These are phyloP conservation scores for Sphaerobolus stellatus DNA, from an alignment of 1,284 basidiomycete genomes.

Conservation along the genomic window DNA sequence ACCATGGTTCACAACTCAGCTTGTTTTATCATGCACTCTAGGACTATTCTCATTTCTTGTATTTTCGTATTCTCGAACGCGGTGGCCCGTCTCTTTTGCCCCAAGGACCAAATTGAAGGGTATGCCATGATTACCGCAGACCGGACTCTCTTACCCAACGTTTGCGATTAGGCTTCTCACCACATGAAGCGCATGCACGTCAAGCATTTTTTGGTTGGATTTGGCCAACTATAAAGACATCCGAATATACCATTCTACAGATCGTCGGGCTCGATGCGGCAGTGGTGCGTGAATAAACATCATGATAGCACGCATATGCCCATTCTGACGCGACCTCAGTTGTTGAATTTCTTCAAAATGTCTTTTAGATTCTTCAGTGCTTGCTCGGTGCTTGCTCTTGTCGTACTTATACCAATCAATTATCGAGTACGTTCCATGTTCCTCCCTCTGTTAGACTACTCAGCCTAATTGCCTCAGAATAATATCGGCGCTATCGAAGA, in stretches of 20 bases:
- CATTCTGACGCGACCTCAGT: slow-evolving; percentile 42
- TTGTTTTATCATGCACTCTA: slow-evolving; percentile 75
- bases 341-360: slow-evolving; percentile 95
- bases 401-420: slow-evolving; percentile 88
- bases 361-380: slow-evolving; percentile 86
- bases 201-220: slow-evolving; percentile 94
- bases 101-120: slow-evolving; percentile 94
- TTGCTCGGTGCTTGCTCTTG: slow-evolving; percentile 78
- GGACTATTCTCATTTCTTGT: slow-evolving; percentile 80
- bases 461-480: slow-evolving; percentile 45
- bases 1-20: slow-evolving; percentile 92
- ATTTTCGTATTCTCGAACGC: slow-evolving; percentile 84
- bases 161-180: slow-evolving; percentile 71
- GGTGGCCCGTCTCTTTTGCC: slow-evolving; percentile 89
- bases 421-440: slow-evolving; percentile 61
- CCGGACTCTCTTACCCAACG: not conserved
- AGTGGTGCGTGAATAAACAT: slow-evolving; percentile 55
- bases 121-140: slow-evolving; percentile 30
- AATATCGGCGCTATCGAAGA: slow-evolving; percentile 70
- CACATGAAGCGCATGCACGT: slow-evolving; percentile 83
- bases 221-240: slow-evolving; percentile 84
- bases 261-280: slow-evolving; percentile 96
- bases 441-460: no score
- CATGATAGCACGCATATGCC: slow-evolving; percentile 1
- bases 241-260: slow-evolving; percentile 93